Evolutionary conservation across 495 filamentous ascomycete genomes (phyloP), one percentile per base, ranked within the genome.

Genomic region (Podospora anserina): DNA sequence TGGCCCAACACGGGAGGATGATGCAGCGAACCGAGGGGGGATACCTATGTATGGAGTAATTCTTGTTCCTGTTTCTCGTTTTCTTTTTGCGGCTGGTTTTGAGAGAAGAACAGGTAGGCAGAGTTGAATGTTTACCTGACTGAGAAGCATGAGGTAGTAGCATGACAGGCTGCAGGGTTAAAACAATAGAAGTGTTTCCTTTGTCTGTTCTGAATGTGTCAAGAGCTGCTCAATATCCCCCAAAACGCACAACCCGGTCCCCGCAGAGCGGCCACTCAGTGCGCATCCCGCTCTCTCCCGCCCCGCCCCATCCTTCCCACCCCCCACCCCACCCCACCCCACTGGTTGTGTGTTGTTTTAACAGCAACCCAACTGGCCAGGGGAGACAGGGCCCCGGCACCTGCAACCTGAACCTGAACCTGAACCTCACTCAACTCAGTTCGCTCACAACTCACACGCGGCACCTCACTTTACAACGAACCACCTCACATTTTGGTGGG

Each of bases 281-380:
- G 55, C 23, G 55, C 55, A 58, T 58, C 55, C 55, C 55, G 55
- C 55, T 58, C 55, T 49, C 39, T 58, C 55, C 55, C 55, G 55
- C 55, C 55, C 55, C 55, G 55, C 55, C 39, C 55, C 55, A 58
- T 58, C 55, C 55, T 58, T 58, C 55, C 55, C n/a, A 20, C 23
- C n/a, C n/a, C 23, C 55, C 55, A 58, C 55, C 55, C 55, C 55
- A 58, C n/a, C 23, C 55, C 55, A 58, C 55, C 55, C 55, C 55
- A 58, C 55, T 58, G 55, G 7, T 11, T 19, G 39, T 49, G 39
- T 49, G 39, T 49, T 49, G 39, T 49, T 49, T 49, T 49, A 49
- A 11, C 39, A 2, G 7, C 39, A 49, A 49, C 39, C 39, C 39
- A 49, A 49, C 39, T 49, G 39, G 39, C 13, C 39, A 49, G 39